Evolutionary conservation across 345 rosid genomes (phyloP), one percentile per base, ranked within the genome.

Genomic region (Eutrema yunnanense): DNA sequence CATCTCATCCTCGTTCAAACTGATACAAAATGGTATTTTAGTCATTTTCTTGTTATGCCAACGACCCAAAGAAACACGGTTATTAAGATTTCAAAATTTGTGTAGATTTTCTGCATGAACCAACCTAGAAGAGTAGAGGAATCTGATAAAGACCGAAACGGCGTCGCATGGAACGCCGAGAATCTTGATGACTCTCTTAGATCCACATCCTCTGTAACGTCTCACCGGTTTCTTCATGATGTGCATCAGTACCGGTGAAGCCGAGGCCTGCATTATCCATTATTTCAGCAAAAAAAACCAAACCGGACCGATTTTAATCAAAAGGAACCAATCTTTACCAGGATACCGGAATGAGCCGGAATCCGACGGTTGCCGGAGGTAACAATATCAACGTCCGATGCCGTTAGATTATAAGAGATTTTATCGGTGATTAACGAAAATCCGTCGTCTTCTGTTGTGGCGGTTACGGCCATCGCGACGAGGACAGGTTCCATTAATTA

Each of bases 141-240:
- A 88, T 54, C 77, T 79, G 59, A 90, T 50, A 19, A 93, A 93
- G 6, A 87, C 80, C 0, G 84, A 80, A 62, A 93, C 98, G 67
- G 98, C 97, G 50, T 79, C 85, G 84, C 85, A 81, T 0, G 97
- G 96, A 37, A 93, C 98, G 30, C 98, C 97, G 32, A 85, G 82
- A 75, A 93, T 88, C 48, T 84, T 87, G 40, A 93, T 83, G 73
- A 83, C 58, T 71, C 57, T 80, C 65, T 72, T 82, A 9, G 71
- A 47, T 66, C 83, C 81, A 42, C 82, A 82, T 33, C 75, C 62
- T 73, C 86, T 78, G 56, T 83, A 84, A 69, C 85, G 88, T 83
- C 82, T 86, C 14, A 43, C 62, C 8, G 90, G 92, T 36, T 80
- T 70, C 43, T 85, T 87, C 10, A 93, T 83, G 54, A 87, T 59